A percentile compares a stretch with the other conserved stretches of the same genome.
Evolutionary conservation across 2,329 filamentous ascomycete genomes (phyloP).

Genomic region (Fusarium sororula): DNA sequence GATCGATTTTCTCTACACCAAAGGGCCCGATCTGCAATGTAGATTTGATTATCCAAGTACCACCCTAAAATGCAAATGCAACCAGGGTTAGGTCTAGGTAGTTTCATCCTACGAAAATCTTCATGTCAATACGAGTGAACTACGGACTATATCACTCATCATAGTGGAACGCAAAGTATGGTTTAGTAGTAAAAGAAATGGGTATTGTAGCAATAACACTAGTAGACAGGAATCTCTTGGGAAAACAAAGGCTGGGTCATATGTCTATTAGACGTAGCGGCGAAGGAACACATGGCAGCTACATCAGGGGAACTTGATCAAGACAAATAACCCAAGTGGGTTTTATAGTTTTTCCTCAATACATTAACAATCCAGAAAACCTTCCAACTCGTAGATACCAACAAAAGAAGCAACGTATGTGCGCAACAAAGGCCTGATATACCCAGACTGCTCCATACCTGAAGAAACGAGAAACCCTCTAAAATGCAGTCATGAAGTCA

Average conservation of each 20-base stretch:
- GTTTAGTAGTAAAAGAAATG: neutral
- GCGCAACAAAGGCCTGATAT: conserved; percentile 40
- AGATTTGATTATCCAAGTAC: neutral
- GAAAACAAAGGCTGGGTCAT: conserved; percentile 31
- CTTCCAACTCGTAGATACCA: conserved; percentile 40
- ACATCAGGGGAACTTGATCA: conserved; percentile 38
- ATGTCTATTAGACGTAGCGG: conserved; percentile 44
- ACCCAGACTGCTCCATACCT: conserved; percentile 40
- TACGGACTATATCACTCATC: neutral
- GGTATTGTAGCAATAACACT: conserved; percentile 32
- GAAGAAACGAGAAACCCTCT: conserved; percentile 43
- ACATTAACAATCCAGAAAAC: conserved; percentile 46
- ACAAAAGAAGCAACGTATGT: conserved; percentile 44
- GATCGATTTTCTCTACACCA: neutral
- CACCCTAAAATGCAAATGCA: neutral
- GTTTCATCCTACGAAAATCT: conserved; percentile 4
- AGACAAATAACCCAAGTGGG: conserved; percentile 43
- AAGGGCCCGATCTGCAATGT: neutral
- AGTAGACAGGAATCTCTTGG: neutral
- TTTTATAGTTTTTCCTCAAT: conserved; percentile 43
- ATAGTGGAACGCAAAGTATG: neutral
- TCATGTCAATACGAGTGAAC: neutral
- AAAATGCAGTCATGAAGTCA: conserved; percentile 46
- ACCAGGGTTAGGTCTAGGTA: neutral
- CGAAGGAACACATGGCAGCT: conserved; percentile 39